A percentile compares a stretch with the other conserved stretches of the same genome.
phyloP scores from a whole-genome alignment of 2,329 filamentous ascomycete genomes.

The Fusarium sp. region DNA sequence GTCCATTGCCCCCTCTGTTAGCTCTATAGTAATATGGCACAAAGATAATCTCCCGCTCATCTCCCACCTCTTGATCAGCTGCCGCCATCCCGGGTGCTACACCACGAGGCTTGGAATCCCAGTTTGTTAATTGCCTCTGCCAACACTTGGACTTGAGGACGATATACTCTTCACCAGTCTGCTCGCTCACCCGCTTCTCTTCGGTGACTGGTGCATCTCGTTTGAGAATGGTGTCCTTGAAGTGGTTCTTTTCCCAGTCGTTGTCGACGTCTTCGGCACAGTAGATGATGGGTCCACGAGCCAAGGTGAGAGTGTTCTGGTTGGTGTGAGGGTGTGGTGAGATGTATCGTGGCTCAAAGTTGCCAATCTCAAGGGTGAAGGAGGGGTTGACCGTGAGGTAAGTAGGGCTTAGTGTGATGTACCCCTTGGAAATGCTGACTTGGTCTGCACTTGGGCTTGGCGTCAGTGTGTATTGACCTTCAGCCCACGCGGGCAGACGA shows the following conservation, averaged over 20 bases:
- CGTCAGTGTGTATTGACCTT: constrained; percentile 47
- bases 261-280: constrained; percentile 65
- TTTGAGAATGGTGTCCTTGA: constrained; percentile 22
- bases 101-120: not conserved
- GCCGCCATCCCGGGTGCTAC: not conserved
- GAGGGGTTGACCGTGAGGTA: constrained; percentile 55
- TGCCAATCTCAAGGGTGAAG: constrained; percentile 53
- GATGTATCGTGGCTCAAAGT: constrained; percentile 61
- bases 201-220: not conserved
- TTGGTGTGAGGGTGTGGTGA: constrained; percentile 68
- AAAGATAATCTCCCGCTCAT: not conserved
- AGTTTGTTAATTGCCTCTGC: not conserved
- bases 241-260: constrained; percentile 25
- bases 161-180: constrained; percentile 23
- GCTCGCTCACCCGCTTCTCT: not conserved
- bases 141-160: constrained; percentile 24
- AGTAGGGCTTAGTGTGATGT: constrained; percentile 58
- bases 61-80: not conserved
- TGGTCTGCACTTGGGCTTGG: constrained; percentile 46
- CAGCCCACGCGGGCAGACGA: constrained; percentile 67
- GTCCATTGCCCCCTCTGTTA: constrained; percentile 21
- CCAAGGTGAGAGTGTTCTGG: constrained; percentile 65
- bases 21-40: constrained; percentile 31
- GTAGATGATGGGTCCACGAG: constrained; percentile 70
- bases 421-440: constrained; percentile 57